phyloP scores from a whole-genome alignment of 306 rosid genomes.

The Pueraria montana region DNA sequence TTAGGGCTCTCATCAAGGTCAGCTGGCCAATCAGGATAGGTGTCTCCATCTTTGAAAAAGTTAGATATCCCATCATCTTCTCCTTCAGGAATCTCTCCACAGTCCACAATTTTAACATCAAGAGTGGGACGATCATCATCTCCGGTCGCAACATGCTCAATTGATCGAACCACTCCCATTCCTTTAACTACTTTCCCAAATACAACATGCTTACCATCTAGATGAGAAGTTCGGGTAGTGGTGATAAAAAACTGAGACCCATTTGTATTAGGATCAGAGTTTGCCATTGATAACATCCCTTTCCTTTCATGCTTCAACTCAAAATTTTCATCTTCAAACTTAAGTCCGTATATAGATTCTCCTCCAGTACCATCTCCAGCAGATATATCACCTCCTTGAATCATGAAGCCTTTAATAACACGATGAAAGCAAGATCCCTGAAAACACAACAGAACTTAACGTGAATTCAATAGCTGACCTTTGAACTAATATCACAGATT shows the following conservation, averaged over 20 bases:
- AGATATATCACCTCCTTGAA: slow-evolving; percentile 94
- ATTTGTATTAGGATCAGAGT: slow-evolving; percentile 82
- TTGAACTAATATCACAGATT: not conserved
- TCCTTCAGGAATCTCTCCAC: slow-evolving; percentile 83
- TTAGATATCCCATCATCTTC: slow-evolving; percentile 82
- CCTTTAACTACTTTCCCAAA: slow-evolving; percentile 90
- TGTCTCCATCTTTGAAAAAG: slow-evolving; percentile 90
- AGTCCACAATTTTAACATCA: slow-evolving; percentile 70
- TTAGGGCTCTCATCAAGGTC: slow-evolving; percentile 74
- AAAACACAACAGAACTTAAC: slow-evolving; percentile 34
- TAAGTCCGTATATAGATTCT: slow-evolving; percentile 85
- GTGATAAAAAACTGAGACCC: slow-evolving; percentile 93
- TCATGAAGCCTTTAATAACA: slow-evolving; percentile 80
- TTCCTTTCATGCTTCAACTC: slow-evolving; percentile 93
- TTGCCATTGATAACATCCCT: slow-evolving; percentile 96
- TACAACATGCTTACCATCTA: slow-evolving; percentile 94
- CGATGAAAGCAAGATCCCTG: slow-evolving; percentile 91
- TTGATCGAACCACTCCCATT: slow-evolving; percentile 88
- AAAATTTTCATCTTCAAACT: slow-evolving; percentile 88
- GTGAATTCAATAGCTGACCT: slow-evolving; percentile 12
- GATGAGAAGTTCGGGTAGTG: slow-evolving; percentile 83
- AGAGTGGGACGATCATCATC: slow-evolving; percentile 62
- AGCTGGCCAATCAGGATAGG: slow-evolving; percentile 92
- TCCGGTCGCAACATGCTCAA: slow-evolving; percentile 69
- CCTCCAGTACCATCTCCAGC: slow-evolving; percentile 96